phyloP scores from a whole-genome alignment of 202 grass and related monocot genomes.

The Schoenoplectus tabernaemontani region DNA sequence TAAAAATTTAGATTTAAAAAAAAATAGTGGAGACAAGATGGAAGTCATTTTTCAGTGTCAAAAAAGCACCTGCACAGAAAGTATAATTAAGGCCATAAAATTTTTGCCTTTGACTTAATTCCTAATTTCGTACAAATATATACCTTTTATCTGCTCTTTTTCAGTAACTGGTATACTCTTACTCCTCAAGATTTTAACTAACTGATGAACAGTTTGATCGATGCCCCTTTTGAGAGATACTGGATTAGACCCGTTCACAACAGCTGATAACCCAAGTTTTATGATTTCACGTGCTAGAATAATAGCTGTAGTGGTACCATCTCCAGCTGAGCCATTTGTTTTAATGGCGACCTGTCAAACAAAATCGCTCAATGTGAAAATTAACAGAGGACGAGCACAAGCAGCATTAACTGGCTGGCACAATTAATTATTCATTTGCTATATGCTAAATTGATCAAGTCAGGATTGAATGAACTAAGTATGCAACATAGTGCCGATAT shows the following conservation, averaged over 20 bases:
- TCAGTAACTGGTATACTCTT: constrained; percentile 55
- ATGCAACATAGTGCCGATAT: neutral
- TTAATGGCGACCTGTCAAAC: constrained; percentile 62
- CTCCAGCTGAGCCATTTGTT: constrained; percentile 68
- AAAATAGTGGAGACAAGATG: neutral
- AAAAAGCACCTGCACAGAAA: neutral
- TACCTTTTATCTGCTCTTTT: constrained; percentile 93
- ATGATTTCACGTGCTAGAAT: constrained; percentile 86
- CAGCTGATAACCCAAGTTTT: constrained; percentile 72
- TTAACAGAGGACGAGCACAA: neutral
- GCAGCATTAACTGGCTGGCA: neutral
- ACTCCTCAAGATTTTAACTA: constrained; percentile 52
- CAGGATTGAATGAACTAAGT: neutral
- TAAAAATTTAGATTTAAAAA: neutral
- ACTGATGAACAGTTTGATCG: constrained; percentile 66
- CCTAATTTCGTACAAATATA: neutral
- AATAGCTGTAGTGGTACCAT: constrained; percentile 90
- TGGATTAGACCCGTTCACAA: constrained; percentile 68
- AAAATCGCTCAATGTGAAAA: neutral
- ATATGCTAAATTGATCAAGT: neutral
- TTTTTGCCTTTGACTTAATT: neutral
- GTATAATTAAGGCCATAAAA: neutral
- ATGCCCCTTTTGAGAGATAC: constrained; percentile 88
- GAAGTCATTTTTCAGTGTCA: neutral
- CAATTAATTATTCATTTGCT: neutral